Evolutionary conservation across 768 basidiomycete genomes (phyloP), one percentile per base, ranked within the genome.

Genomic region (Rubroboletus satanas): DNA sequence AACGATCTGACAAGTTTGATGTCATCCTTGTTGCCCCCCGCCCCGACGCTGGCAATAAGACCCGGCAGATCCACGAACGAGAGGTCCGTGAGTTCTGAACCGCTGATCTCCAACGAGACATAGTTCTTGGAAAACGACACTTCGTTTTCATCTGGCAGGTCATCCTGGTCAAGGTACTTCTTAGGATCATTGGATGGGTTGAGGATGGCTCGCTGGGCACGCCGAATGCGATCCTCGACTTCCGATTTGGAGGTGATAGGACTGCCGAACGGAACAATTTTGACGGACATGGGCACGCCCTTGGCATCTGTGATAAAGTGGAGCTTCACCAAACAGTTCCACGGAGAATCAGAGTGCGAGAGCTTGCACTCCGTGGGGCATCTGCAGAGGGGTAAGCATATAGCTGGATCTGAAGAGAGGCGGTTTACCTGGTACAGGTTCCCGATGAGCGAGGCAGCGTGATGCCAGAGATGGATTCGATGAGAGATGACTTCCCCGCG

Each of bases 401-500:
- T 2, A 21, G 15, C 9, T 3, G 0, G 15, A 18, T 11, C 3
- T 6, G 8, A 23, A 37, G 17, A 37, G 2, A n/a, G 4, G 8
- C 1, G 29, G 59, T 57, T 37, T 56, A 83, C 88, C 88, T 76
- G 1, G 88, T 91, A 56, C 88, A 90, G 0, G 88, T 89, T 0
- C 88, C 88, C n/a, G 81, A 74, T 0, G 84, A 84, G 10, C 87
- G 78, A 23, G 87, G 87, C 0, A 90, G 71, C 0, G 79, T 85
- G 17, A 90, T 81, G 0, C 87, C 85, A 0, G 86, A 87, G 43
- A 90, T 88, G 0, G 85, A 79, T 60, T 90, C 88, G 11, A 90
- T 89, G 5, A 90, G 75, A 0, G 88, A 90, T 0, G 86, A 88
- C 61, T 90, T 90, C 0, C 88, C 88, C 0, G 85, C 85, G 42